Conservation (phyloP, 2,329 filamentous ascomycete genomes). For the Venturia pyrina region DNA sequence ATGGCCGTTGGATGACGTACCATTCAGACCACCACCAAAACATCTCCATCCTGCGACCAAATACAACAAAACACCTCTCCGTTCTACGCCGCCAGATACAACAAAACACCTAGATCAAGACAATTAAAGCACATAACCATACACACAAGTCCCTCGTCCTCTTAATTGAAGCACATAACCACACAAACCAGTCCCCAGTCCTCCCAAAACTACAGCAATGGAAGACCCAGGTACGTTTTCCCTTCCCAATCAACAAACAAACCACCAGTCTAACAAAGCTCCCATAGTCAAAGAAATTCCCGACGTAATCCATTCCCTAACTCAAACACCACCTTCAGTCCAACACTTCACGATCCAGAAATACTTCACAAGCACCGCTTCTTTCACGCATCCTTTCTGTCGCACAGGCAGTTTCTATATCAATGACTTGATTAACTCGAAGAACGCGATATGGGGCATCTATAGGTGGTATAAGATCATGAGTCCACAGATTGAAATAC, state of each 20-base stretch:
- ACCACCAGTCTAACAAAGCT: too few relatives aligned
- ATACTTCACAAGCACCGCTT: slow-evolving; percentile 65
- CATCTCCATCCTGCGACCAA: neutral
- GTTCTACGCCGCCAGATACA: too few relatives aligned
- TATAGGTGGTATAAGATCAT: slow-evolving; percentile 57
- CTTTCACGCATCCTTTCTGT: slow-evolving; percentile 72
- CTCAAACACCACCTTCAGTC: slow-evolving; percentile 53
- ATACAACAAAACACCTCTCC: neutral
- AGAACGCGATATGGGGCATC: slow-evolving; percentile 56
- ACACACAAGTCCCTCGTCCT: too few relatives aligned
- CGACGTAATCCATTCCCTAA: slow-evolving; percentile 57
- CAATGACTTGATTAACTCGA: slow-evolving; percentile 41
- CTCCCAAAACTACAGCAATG: slow-evolving; percentile 14
- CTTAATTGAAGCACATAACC: neutral
- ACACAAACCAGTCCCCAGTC: neutral
- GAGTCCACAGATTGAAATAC: slow-evolving; percentile 60
- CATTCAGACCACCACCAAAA: neutral
- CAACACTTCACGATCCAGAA: slow-evolving; percentile 56
- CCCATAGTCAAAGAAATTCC: slow-evolving; percentile 47
- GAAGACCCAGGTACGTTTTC: slow-evolving; percentile 22
- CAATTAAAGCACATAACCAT: too few relatives aligned
- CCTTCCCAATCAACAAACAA: slow-evolving; percentile 6
- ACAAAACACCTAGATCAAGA: too few relatives aligned
- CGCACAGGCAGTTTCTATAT: slow-evolving; percentile 46
- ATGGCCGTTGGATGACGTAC: neutral